phyloP scores from a whole-genome alignment of 2,329 filamentous ascomycete genomes.

The Aspergillus latus region DNA sequence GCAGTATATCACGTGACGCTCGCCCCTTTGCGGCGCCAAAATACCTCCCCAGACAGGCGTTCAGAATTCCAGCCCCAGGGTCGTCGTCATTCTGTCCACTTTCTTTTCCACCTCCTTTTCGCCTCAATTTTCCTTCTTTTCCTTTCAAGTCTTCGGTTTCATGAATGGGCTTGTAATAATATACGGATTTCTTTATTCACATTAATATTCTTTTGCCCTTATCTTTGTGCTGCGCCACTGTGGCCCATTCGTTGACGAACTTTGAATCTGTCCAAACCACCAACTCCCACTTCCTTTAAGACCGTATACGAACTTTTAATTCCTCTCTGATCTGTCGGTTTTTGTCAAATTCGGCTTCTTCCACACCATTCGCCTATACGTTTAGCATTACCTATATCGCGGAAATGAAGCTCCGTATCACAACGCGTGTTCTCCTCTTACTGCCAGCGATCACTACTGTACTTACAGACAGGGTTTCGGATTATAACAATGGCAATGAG shows the following conservation, averaged over 20 bases:
- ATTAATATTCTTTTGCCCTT: not conserved
- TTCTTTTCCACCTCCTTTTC: conserved; percentile 11
- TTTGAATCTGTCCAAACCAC: conserved; percentile 1
- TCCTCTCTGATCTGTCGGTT: not conserved
- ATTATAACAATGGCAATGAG: conserved; percentile 17
- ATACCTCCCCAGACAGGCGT: not conserved
- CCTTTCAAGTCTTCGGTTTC: not conserved
- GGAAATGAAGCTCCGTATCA: conserved; percentile 37
- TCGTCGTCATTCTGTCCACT: conserved; percentile 4
- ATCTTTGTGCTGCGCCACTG: conserved; percentile 10
- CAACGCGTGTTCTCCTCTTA: conserved; percentile 36
- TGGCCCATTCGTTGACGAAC: conserved; percentile 16
- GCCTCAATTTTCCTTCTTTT: conserved; percentile 5
- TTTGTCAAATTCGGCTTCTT: not conserved
- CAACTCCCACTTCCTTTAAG: not conserved
- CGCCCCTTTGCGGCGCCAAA: conserved; percentile 22
- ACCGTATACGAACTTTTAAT: conserved; percentile 6
- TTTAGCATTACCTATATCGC: not conserved
- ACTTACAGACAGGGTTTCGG: conserved; percentile 21
- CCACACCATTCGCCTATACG: not conserved
- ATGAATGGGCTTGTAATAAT: not conserved
- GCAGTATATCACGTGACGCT: conserved; percentile 18
- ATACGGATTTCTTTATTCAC: not conserved
- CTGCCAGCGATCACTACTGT: conserved; percentile 35
- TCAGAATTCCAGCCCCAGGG: conserved; percentile 2